Percentiles rank a stretch among this genome's conserved stretches.
Conservation (phyloP, 2,329 filamentous ascomycete species). For the Diaporthe batatas region DNA sequence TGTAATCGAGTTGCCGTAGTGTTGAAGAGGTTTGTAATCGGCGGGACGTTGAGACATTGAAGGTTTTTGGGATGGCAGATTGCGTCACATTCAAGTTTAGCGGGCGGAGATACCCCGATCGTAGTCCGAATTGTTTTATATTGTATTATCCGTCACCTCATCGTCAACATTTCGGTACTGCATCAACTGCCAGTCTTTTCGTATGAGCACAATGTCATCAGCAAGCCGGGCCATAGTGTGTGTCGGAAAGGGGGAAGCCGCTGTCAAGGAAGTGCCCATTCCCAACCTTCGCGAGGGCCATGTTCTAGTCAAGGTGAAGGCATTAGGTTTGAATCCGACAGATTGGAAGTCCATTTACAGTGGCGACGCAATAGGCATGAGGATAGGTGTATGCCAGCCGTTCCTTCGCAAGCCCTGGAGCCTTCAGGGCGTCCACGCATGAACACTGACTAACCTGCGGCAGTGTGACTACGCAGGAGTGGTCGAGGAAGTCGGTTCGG, state of each 20-base stretch:
- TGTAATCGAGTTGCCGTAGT: background rate
- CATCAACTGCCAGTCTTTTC: background rate
- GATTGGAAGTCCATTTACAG: conserved; percentile 36
- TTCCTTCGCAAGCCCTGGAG: background rate
- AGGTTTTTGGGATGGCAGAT: conserved; percentile 1
- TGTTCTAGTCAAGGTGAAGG: conserved; percentile 38
- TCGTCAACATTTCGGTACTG: background rate
- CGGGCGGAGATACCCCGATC: conserved; percentile 7
- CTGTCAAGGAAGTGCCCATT: conserved; percentile 29
- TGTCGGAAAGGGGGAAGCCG: conserved; percentile 3
- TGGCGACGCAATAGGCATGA: background rate
- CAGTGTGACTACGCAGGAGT: conserved; percentile 61
- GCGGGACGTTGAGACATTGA: background rate
- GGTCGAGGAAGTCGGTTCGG: conserved; percentile 60
- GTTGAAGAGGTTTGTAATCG: conserved; percentile 18
- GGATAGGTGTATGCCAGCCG: conserved; percentile 14
- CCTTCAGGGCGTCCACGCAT: background rate
- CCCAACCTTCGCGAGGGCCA: conserved; percentile 34
- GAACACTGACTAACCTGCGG: background rate
- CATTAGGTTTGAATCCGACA: conserved; percentile 35
- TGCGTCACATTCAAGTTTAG: background rate
- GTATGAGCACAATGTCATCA: conserved; percentile 15
- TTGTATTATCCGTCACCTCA: background rate
- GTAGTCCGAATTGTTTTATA: conserved; percentile 1
- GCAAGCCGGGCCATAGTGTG: conserved; percentile 34